Conservation (phyloP, 2,329 filamentous ascomycete genomes). For the Botrytis cinerea region DNA sequence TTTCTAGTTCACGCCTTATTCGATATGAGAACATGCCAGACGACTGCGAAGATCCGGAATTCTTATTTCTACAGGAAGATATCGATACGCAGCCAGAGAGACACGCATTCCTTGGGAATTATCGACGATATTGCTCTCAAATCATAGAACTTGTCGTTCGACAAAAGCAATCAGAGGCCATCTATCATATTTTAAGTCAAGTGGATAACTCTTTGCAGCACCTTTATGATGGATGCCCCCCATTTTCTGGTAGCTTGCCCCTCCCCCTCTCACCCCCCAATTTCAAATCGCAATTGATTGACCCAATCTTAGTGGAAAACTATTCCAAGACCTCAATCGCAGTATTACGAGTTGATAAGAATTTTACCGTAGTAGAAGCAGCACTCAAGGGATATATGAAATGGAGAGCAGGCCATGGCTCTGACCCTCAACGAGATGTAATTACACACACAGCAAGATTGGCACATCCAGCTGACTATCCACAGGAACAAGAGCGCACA, state of each 20-base stretch:
- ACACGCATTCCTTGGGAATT: slow-evolving; percentile 94
- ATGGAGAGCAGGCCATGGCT: slow-evolving; percentile 61
- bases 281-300: slow-evolving; percentile 23
- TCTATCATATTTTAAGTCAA: slow-evolving; percentile 81
- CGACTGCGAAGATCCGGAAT: slow-evolving; percentile 76
- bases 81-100: slow-evolving; percentile 93
- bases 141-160: slow-evolving; percentile 86
- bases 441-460: slow-evolving; percentile 25
- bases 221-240: slow-evolving; percentile 69
- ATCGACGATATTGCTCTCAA: slow-evolving; percentile 83
- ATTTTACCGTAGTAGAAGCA: slow-evolving; percentile 86
- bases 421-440: slow-evolving; percentile 50
- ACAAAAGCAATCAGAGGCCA: slow-evolving; percentile 78
- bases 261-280: neutral
- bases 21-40: slow-evolving; percentile 86
- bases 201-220: slow-evolving; percentile 73
- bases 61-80: slow-evolving; percentile 85
- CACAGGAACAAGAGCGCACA: slow-evolving; percentile 51
- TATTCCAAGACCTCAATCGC: slow-evolving; percentile 71
- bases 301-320: slow-evolving; percentile 46
- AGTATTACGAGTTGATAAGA: slow-evolving; percentile 80
- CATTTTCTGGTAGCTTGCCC: slow-evolving; percentile 61
- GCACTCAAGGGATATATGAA: slow-evolving; percentile 86
- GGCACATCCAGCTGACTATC: slow-evolving; percentile 25
- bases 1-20: slow-evolving; percentile 79